phyloP scores from a whole-genome alignment of 495 filamentous ascomycete species.

The Hypoxylon perforatum region DNA sequence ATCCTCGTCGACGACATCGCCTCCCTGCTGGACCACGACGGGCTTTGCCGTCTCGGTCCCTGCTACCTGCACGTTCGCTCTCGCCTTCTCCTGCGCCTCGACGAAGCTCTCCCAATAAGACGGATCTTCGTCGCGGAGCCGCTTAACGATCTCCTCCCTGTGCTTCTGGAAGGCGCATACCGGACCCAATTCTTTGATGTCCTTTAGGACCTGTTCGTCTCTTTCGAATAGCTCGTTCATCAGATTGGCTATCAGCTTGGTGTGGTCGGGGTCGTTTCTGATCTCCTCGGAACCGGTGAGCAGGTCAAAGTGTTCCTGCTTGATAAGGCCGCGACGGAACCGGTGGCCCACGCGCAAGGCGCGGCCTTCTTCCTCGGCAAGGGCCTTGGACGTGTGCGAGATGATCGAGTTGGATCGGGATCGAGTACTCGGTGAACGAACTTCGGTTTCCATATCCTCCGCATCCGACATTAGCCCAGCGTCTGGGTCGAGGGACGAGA shows the following conservation, averaged over 20 bases:
- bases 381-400: conserved; percentile 79
- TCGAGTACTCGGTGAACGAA: conserved; percentile 55
- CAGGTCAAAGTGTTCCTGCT: conserved; percentile 57
- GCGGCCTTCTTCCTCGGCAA: conserved; percentile 89
- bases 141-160: conserved; percentile 59
- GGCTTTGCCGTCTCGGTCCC: conserved; percentile 32
- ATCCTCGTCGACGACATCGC: conserved; percentile 38
- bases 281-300: conserved; percentile 58
- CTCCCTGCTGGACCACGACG: conserved; percentile 20
- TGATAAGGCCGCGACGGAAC: conserved; percentile 70
- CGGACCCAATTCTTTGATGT: conserved; percentile 64
- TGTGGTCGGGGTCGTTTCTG: conserved; percentile 65
- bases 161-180: conserved; percentile 70
- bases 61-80: conserved; percentile 62
- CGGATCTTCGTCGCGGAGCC: conserved; percentile 66
- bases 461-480: conserved; percentile 48
- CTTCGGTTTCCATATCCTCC: conserved; percentile 51
- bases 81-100: conserved; percentile 73
- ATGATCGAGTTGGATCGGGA: conserved; percentile 81
- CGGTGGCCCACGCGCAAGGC: conserved; percentile 86
- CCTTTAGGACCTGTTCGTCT: conserved; percentile 66
- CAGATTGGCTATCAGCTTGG: conserved; percentile 66
- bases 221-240: conserved; percentile 70
- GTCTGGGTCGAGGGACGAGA: conserved; percentile 43
- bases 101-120: conserved; percentile 72